These are phyloP conservation scores for Lactarius pseudohatsudake DNA, from an alignment of 768 basidiomycete species.

Conservation along the genomic window DNA sequence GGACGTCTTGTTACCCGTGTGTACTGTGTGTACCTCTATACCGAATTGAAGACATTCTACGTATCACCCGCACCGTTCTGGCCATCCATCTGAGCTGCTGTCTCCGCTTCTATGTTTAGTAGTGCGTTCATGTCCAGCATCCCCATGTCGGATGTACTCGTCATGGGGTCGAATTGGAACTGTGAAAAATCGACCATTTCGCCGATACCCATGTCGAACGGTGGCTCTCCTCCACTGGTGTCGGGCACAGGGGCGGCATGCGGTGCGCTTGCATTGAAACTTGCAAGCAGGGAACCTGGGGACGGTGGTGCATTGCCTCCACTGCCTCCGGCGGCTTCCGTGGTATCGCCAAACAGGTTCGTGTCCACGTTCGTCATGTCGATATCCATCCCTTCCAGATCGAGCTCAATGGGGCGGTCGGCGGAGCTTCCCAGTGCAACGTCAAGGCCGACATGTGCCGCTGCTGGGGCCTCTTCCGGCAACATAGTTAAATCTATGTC, in stretches of 20 bases:
- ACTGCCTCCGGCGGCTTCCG: constrained; percentile 10
- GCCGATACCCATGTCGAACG: constrained; percentile 46
- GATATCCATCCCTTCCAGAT: constrained; percentile 67
- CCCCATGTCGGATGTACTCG: constrained; percentile 42
- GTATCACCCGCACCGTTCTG: constrained; percentile 16
- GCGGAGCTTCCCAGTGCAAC: constrained; percentile 56
- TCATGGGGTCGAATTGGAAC: constrained; percentile 19
- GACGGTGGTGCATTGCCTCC: constrained; percentile 30
- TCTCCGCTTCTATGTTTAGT: constrained; percentile 15
- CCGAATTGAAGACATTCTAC: constrained; percentile 8
- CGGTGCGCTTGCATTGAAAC: constrained; percentile 13
- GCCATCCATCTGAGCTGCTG: constrained; percentile 14
- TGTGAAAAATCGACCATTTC: constrained; percentile 16
- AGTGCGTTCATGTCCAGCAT: constrained; percentile 19
- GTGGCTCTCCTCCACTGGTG: constrained; percentile 27
- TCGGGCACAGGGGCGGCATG: constrained; percentile 27
- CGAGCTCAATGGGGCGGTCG: constrained; percentile 81
- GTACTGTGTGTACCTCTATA: constrained; percentile 10
- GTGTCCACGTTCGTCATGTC: constrained; percentile 50
- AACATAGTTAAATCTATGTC: constrained; percentile 58
- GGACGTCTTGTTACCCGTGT: neutral
- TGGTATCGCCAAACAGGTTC: constrained; percentile 32
- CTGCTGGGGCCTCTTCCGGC: constrained; percentile 29
- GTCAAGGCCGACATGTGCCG: constrained; percentile 39
- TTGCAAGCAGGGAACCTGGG: constrained; percentile 28